These are phyloP conservation scores for Coffea canephora DNA, from an alignment of 257 asterid species.

Conservation along the genomic window DNA sequence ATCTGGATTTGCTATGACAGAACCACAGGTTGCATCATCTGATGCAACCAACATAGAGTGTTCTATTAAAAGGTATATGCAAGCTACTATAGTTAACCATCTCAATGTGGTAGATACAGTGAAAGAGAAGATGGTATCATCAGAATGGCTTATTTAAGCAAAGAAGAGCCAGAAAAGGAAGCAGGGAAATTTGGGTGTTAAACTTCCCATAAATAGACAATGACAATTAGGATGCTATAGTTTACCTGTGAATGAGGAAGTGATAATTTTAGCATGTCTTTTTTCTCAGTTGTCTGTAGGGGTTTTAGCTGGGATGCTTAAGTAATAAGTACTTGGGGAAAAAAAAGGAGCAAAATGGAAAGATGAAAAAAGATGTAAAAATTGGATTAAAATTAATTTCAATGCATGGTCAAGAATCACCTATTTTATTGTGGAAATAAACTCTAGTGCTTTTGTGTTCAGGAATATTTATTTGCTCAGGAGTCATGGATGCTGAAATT, in stretches of 20 bases:
- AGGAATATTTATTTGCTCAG: neutral
- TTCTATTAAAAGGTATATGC: conserved; percentile 71
- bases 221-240: neutral
- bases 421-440: neutral
- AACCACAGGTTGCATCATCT: conserved; percentile 97
- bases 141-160: neutral
- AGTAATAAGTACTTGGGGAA: neutral
- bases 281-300: neutral
- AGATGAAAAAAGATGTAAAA: neutral
- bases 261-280: neutral
- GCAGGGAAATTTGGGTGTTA: neutral
- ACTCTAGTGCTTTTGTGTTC: no score
- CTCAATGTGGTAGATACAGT: neutral
- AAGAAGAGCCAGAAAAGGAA: neutral
- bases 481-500: neutral
- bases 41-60: conserved; percentile 98
- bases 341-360: neutral
- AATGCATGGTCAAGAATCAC: neutral
- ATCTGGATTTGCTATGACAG: conserved; percentile 99
- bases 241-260: neutral
- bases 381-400: neutral
- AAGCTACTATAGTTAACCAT: neutral
- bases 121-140: neutral
- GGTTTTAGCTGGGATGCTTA: neutral
- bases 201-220: neutral